These are phyloP conservation scores for Phytophthora cryptogea DNA, from an alignment of 352 stramenopile species.

Conservation along the genomic window DNA sequence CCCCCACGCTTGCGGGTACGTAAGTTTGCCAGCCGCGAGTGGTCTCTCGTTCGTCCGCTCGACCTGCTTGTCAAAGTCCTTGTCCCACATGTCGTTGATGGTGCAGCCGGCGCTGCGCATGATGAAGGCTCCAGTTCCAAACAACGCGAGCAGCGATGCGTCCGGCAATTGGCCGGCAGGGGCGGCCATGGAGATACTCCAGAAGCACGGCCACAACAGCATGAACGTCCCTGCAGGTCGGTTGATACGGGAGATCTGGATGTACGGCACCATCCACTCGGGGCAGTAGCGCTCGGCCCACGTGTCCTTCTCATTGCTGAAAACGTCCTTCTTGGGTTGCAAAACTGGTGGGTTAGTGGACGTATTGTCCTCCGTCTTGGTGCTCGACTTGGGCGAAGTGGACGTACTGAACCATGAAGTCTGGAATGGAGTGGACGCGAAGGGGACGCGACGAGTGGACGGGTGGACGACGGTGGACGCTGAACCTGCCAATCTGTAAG, in stretches of 20 bases:
- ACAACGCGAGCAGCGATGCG: constrained; percentile 77
- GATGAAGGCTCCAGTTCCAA: constrained; percentile 92
- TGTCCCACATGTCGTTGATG: constrained; percentile 99
- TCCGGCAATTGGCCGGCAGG: constrained; percentile 82
- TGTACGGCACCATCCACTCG: constrained; percentile 83
- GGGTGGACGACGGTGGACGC: constrained; percentile 3
- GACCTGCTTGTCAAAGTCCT: constrained; percentile 96
- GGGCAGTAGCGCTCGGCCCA: constrained; percentile 82
- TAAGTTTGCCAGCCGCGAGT: constrained; percentile 92
- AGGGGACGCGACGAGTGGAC: constrained; percentile 7
- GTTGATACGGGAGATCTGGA: constrained; percentile 87
- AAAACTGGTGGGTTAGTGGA: not conserved
- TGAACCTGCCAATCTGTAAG: constrained; percentile 2
- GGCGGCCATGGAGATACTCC: constrained; percentile 95
- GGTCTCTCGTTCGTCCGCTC: constrained; percentile 94
- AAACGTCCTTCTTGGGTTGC: constrained; percentile 33
- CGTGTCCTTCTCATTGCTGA: constrained; percentile 84
- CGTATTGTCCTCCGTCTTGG: constrained; percentile 3
- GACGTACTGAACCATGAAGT: constrained; percentile 20
- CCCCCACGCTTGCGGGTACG: constrained; percentile 86
- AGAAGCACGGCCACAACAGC: constrained; percentile 97
- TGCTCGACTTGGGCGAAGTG: constrained; percentile 5
- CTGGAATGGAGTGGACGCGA: constrained; percentile 16
- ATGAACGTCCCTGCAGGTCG: constrained; percentile 93
- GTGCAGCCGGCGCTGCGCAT: constrained; percentile 98